Percentiles rank a stretch among this genome's conserved stretches.
Conservation (phyloP, 192 early-diverging fungal species). For the Coemansia sp. region DNA sequence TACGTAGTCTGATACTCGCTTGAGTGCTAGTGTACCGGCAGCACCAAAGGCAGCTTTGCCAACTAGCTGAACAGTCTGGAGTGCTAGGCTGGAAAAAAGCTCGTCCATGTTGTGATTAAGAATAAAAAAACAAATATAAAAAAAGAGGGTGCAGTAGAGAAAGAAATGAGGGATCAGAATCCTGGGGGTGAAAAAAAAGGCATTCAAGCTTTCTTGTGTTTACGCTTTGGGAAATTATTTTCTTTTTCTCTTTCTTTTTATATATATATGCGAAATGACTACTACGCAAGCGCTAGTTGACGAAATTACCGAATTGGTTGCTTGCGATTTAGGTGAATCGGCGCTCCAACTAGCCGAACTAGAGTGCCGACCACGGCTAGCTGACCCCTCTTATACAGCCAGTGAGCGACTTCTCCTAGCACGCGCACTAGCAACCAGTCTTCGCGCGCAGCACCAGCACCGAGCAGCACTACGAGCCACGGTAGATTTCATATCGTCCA, state of each 20-base stretch:
- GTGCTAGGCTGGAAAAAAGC: slow-evolving; percentile 63
- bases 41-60: slow-evolving; percentile 64
- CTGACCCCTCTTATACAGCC: slow-evolving; percentile 3
- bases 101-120: slow-evolving; percentile 58
- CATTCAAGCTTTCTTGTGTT: no score
- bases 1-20: slow-evolving; percentile 55
- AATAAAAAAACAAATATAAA: background rate
- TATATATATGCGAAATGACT: background rate
- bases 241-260: slow-evolving; percentile 1
- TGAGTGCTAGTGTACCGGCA: slow-evolving; percentile 54
- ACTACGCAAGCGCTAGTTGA: slow-evolving; percentile 19
- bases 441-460: slow-evolving; percentile 25
- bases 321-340: slow-evolving; percentile 43
- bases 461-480: slow-evolving; percentile 24
- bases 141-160: background rate
- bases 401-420: slow-evolving; percentile 32
- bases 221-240: background rate
- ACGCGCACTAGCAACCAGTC: slow-evolving; percentile 21
- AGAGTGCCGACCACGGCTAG: slow-evolving; percentile 31
- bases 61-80: slow-evolving; percentile 63
- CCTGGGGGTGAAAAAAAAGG: background rate
- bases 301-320: slow-evolving; percentile 45
- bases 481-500: slow-evolving; percentile 38
- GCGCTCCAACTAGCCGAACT: slow-evolving; percentile 50
- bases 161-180: background rate